Conservation (phyloP, 2,329 filamentous ascomycete species). For the Fusarium proliferatum region DNA sequence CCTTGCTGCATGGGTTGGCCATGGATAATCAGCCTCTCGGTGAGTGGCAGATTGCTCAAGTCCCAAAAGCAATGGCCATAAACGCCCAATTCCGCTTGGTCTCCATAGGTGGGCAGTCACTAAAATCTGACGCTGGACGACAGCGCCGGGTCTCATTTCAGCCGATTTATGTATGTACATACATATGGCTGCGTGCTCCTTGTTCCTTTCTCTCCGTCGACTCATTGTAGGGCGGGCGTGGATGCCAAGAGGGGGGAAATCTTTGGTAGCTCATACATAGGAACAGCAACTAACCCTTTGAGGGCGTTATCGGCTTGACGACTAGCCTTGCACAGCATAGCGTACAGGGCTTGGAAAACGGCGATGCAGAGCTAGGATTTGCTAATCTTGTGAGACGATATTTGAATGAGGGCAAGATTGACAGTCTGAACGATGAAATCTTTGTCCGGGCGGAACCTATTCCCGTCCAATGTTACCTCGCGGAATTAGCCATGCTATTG, state of each 20-base stretch:
- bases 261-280: background rate
- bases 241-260: background rate
- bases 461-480: background rate
- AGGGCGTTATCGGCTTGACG: background rate
- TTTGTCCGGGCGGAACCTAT: slow-evolving; percentile 2
- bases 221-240: background rate
- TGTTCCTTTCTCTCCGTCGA: background rate
- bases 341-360: slow-evolving; percentile 2
- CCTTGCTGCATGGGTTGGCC: background rate
- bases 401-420: slow-evolving; percentile 4
- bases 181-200: background rate
- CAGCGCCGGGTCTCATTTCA: slow-evolving; percentile 6
- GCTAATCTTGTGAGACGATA: background rate
- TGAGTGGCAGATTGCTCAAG: slow-evolving; percentile 4
- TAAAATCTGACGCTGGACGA: slow-evolving; percentile 32
- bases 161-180: background rate
- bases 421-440: slow-evolving; percentile 4
- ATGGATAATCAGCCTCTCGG: background rate
- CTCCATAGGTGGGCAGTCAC: background rate
- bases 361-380: slow-evolving; percentile 5
- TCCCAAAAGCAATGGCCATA: background rate
- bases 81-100: slow-evolving; percentile 7
- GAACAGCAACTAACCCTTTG: slow-evolving; percentile 10
- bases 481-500: background rate
- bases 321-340: slow-evolving; percentile 2